Evolutionary conservation across 176 grass and related monocot genomes (phyloP).

Genomic region (Oropetium thomaeum): DNA sequence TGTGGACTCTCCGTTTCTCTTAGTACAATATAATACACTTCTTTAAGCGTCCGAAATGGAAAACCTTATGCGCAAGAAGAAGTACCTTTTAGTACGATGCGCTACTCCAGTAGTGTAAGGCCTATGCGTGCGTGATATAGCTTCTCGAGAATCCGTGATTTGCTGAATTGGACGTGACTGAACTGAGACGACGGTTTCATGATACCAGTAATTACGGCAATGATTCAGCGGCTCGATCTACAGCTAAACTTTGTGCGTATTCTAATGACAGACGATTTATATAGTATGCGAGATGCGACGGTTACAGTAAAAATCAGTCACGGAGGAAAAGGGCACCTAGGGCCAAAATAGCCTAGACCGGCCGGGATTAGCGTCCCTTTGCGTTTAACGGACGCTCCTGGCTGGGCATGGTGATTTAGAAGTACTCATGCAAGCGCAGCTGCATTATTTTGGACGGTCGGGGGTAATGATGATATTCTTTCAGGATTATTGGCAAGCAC

Average conservation of each 20-base stretch:
- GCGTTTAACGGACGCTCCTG: constrained; percentile 21
- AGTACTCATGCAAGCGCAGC: neutral
- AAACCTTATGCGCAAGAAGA: too few relatives aligned
- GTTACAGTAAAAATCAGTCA: neutral
- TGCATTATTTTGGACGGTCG: constrained; percentile 27
- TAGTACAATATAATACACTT: too few relatives aligned
- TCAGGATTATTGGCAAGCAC: neutral
- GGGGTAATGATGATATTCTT: constrained; percentile 1
- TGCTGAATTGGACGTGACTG: constrained; percentile 1
- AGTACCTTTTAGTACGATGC: too few relatives aligned
- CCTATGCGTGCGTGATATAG: too few relatives aligned
- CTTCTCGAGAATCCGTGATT: constrained; percentile 7
- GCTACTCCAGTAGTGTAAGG: too few relatives aligned
- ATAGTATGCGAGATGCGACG: neutral
- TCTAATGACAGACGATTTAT: neutral
- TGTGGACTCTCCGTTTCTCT: neutral
- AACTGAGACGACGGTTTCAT: neutral
- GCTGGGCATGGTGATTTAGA: neutral
- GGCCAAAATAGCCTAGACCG: constrained; percentile 17
- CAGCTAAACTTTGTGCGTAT: neutral
- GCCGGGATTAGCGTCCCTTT: constrained; percentile 28
- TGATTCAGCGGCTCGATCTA: neutral
- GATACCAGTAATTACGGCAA: constrained; percentile 29
- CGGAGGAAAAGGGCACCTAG: neutral
- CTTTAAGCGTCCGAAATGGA: neutral